Percentiles rank a stretch among this genome's conserved stretches.
These are phyloP conservation scores for Arthrobotrys iridis DNA, from an alignment of 2,329 filamentous ascomycete species.

Conservation along the genomic window DNA sequence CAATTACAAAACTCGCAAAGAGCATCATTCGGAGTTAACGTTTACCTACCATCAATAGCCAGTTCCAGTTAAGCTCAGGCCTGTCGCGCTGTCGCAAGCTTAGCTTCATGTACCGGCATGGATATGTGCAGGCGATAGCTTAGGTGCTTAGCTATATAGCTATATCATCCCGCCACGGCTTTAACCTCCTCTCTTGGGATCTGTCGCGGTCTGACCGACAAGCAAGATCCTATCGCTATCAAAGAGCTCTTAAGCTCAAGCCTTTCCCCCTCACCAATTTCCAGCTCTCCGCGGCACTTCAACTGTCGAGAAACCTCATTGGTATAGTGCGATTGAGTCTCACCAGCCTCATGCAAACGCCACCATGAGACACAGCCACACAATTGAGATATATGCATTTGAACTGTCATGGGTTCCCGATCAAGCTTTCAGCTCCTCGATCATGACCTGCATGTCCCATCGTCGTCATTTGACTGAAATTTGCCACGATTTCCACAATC, in stretches of 20 bases:
- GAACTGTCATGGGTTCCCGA: constrained; percentile 3
- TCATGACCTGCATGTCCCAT: not conserved
- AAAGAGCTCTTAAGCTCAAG: constrained; percentile 8
- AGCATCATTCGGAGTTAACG: no score
- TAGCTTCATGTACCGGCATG: not conserved
- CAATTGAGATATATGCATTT: not conserved
- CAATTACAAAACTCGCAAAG: no score
- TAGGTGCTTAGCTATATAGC: no score
- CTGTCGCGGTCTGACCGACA: constrained; percentile 14
- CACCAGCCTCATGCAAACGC: constrained; percentile 44
- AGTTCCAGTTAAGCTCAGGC: constrained; percentile 6
- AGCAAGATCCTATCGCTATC: not conserved
- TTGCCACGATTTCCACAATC: constrained; percentile 26
- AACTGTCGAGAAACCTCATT: not conserved
- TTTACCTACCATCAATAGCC: no score
- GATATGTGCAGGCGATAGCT: no score
- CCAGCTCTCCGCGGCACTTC: constrained; percentile 3
- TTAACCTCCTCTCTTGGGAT: not conserved
- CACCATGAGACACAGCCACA: constrained; percentile 28
- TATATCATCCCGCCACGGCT: not conserved
- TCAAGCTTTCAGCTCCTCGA: constrained; percentile 12
- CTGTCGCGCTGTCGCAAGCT: constrained; percentile 36
- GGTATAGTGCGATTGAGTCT: not conserved
- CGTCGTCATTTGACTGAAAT: constrained; percentile 26
- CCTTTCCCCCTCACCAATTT: not conserved